Evolutionary conservation across 352 stramenopile species (phyloP).

Genomic region (Globisporangium solare): DNA sequence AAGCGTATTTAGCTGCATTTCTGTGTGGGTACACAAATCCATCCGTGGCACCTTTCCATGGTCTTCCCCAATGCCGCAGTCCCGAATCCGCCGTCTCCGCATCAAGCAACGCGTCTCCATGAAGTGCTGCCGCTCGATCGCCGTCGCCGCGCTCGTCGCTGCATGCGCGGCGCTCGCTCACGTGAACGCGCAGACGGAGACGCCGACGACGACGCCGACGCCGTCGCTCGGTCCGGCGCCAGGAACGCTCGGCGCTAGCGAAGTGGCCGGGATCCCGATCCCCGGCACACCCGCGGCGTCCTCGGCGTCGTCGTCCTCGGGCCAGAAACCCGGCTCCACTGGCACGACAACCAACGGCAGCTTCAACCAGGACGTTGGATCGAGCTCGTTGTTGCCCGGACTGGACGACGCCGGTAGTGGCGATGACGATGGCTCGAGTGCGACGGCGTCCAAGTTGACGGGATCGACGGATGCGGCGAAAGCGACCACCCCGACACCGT

Average conservation of each 20-base stretch:
- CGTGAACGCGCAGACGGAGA: constrained; percentile 6
- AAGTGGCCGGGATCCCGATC: constrained; percentile 17
- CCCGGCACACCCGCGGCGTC: constrained; percentile 13
- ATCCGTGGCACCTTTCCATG: too few species aligned
- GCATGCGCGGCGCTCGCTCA: constrained; percentile 1
- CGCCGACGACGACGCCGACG: not conserved
- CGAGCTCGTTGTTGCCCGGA: constrained; percentile 10
- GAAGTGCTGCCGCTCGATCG: constrained; percentile 8
- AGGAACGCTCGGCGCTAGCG: constrained; percentile 14
- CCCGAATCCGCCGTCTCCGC: too few species aligned
- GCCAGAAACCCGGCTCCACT: constrained; percentile 11
- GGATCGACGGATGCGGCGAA: constrained; percentile 1
- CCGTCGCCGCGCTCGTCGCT: constrained; percentile 1
- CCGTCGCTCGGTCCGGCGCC: constrained; percentile 7
- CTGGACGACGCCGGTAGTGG: constrained; percentile 3
- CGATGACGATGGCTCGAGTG: not conserved
- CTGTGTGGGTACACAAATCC: too few species aligned
- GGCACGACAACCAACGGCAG: not conserved
- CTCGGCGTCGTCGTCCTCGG: constrained; percentile 9
- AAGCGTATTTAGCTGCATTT: too few species aligned
- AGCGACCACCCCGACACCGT: not conserved
- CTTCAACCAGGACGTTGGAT: not conserved
- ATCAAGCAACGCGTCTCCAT: not conserved
- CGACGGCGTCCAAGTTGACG: not conserved
- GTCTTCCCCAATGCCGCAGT: too few species aligned